These are phyloP conservation scores for Artemisia argyi DNA, from an alignment of 129 eudicot species.

Conservation along the genomic window DNA sequence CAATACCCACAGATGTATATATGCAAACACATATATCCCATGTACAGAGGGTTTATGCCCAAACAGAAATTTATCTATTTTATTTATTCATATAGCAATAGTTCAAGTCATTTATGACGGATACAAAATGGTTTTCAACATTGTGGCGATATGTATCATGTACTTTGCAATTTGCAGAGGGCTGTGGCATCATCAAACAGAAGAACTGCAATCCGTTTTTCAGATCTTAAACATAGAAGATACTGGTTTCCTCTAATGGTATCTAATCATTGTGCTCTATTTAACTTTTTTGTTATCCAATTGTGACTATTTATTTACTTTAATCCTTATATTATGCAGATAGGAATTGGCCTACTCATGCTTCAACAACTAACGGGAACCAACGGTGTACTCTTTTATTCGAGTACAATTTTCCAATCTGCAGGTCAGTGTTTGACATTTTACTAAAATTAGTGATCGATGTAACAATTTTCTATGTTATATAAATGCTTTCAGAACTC, in stretches of 20 bases:
- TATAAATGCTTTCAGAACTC: neutral
- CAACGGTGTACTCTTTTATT: constrained; percentile 88
- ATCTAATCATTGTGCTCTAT: constrained; percentile 15
- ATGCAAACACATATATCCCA: neutral
- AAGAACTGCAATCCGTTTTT: constrained; percentile 70
- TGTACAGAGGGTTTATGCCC: too few relatives aligned
- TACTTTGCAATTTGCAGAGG: constrained; percentile 47
- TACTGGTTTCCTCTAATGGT: constrained; percentile 96
- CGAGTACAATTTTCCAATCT: constrained; percentile 75
- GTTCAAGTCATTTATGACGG: too few relatives aligned
- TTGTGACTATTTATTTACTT: neutral
- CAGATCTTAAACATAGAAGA: constrained; percentile 80
- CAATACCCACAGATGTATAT: neutral
- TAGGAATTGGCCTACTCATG: constrained; percentile 81
- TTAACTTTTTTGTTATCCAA: neutral
- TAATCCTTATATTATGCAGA: constrained; percentile 47
- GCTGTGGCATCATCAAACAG: constrained; percentile 80
- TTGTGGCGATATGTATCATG: neutral
- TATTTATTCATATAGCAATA: too few relatives aligned
- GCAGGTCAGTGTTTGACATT: constrained; percentile 53
- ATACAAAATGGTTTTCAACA: neutral
- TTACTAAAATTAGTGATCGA: neutral
- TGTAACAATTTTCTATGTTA: neutral
- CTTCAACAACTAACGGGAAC: constrained; percentile 79
- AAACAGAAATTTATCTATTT: too few relatives aligned